Base-by-base conservation (phyloP, 352 stramenopile genomes). In the Globisporangium iwayamae region DNA sequence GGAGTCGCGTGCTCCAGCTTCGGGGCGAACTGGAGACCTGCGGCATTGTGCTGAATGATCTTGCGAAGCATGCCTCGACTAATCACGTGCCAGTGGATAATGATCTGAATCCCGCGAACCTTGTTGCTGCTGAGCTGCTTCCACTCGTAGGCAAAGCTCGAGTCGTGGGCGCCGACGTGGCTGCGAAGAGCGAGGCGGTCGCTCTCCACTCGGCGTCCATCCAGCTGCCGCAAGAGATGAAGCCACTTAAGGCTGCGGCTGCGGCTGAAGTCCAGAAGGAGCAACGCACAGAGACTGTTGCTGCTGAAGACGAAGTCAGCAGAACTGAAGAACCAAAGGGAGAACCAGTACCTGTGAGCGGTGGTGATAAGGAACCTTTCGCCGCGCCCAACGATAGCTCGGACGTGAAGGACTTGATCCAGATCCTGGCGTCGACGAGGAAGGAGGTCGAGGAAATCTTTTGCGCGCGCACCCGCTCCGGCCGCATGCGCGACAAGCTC, bases 401-500 rank as follows among this genome's bases (percentile, higher is more conserved):
- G 4, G 77, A 86, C 34, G 56, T 90, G 38, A 78, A 81, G 28
- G 83, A 91, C 54, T 59, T 91, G 39, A 71, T 89, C 8, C 75
- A 87, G 56, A 80, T 91, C 39, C 57, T 91, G 20, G 74, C 71
- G 6, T 85, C 82, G 18, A 90, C 79, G 16, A 70, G 65, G 7
- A 67, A 70, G 20, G 68, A 72, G 25, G 56, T 72, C 4, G 48
- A 62, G 4, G 70, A 88, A 28, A 70, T 91, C 48, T 85, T 75
- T 25, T 66, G 67, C 2, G 79, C 85, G 46, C 71, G 79, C 51
- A 73, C 79, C 1, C 71, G 83, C 9, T 91, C 83, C n/a, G 79
- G 76, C 18, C 83, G 83, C 9, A 78, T 90, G 57, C 83, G 83
- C 20, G 76, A 88, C 56, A 91, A 91, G 59, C 62, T 89, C 30